Evolutionary conservation across 306 rosid genomes (phyloP).

Genomic region (Pterocarpus macrocarpus): DNA sequence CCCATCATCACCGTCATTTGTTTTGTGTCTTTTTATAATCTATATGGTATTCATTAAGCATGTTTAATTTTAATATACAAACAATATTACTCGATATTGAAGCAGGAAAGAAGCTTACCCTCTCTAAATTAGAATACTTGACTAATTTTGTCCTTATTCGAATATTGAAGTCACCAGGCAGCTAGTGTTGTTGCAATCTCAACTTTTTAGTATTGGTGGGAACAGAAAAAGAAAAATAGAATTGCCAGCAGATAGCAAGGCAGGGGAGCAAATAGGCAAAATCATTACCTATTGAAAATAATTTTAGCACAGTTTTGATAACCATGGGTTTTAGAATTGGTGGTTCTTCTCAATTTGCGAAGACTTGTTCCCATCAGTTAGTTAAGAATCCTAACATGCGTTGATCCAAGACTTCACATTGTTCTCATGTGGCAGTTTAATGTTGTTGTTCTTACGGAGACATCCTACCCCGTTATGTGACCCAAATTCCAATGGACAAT

Average conservation of each 20-base stretch:
- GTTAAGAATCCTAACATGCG: neutral
- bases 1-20: too few species aligned
- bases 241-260: constrained; percentile 40
- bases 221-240: constrained; percentile 20
- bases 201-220: constrained; percentile 28
- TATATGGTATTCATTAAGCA: too few species aligned
- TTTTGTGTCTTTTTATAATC: too few species aligned
- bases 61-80: too few species aligned
- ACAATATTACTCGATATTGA: neutral
- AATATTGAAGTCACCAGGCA: constrained; percentile 12
- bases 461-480: neutral
- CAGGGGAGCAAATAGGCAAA: constrained; percentile 16
- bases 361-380: neutral
- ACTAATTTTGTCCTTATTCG: constrained; percentile 36
- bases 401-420: neutral
- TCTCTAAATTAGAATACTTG: constrained; percentile 2
- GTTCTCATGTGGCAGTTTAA: constrained; percentile 14
- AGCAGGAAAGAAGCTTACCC: constrained; percentile 25
- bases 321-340: neutral
- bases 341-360: neutral
- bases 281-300: neutral
- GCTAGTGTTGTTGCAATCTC: constrained; percentile 37
- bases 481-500: neutral
- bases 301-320: too few species aligned
- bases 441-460: constrained; percentile 19